These are phyloP conservation scores for Panellus pusillus DNA, from an alignment of 768 basidiomycete genomes.

Conservation along the genomic window DNA sequence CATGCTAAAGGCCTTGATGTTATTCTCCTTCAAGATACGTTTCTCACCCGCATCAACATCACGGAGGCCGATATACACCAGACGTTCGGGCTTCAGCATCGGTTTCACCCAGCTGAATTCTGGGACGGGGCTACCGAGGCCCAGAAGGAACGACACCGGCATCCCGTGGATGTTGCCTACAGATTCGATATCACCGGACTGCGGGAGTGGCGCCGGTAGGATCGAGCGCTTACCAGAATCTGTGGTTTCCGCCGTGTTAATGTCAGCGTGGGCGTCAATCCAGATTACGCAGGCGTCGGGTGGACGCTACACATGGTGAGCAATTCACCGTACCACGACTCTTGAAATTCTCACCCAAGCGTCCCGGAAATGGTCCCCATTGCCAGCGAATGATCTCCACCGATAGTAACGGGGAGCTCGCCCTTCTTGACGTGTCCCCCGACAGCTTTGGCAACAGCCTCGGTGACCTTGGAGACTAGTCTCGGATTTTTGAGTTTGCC, in stretches of 20 bases:
- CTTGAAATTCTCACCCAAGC: constrained; percentile 10
- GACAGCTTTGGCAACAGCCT: constrained; percentile 79
- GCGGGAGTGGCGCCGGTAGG: constrained; percentile 12
- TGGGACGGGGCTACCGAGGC: constrained; percentile 44
- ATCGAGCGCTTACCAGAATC: constrained; percentile 52
- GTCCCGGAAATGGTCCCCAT: constrained; percentile 92
- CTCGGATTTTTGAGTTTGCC: constrained; percentile 90
- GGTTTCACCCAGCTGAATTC: constrained; percentile 60
- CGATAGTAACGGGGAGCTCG: constrained; percentile 84
- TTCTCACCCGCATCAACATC: constrained; percentile 92
- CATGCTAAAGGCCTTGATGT: constrained; percentile 89
- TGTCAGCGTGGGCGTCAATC: constrained; percentile 97
- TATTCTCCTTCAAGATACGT: constrained; percentile 74
- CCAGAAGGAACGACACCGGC: constrained; percentile 92
- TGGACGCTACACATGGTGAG: constrained; percentile 47
- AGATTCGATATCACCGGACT: background rate
- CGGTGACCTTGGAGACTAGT: constrained; percentile 78
- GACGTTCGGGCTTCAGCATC: constrained; percentile 62
- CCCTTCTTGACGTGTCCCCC: constrained; percentile 74
- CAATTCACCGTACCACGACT: constrained; percentile 3
- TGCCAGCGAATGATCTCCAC: constrained; percentile 93
- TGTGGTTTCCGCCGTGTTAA: constrained; percentile 87
- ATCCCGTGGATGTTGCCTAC: constrained; percentile 96
- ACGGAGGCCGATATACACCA: constrained; percentile 97
- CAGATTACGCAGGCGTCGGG: constrained; percentile 86